Evolutionary conservation across 2,329 filamentous ascomycete genomes (phyloP).

Genomic region (Colletotrichum echinochloae): DNA sequence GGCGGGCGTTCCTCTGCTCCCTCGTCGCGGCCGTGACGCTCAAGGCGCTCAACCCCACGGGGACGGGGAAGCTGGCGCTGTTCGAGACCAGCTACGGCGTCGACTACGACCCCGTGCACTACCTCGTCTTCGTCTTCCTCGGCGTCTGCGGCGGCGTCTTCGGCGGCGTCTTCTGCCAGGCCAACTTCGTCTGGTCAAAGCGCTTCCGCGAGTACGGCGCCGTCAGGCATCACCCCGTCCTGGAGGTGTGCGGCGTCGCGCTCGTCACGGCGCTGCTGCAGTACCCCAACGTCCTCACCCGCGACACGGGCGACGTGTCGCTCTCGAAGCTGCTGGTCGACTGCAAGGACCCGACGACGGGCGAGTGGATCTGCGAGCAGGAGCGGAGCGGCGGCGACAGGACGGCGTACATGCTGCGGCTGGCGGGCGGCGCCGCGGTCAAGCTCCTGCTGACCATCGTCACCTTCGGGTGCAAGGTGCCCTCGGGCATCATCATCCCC

Average conservation of each 20-base stretch:
- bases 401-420: conserved; percentile 59
- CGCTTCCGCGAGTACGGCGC: conserved; percentile 63
- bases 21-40: conserved; percentile 66
- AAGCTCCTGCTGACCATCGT: conserved; percentile 69
- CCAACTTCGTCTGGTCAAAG: conserved; percentile 68
- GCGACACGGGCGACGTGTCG: conserved; percentile 66
- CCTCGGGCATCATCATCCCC: conserved; percentile 71
- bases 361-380: conserved; percentile 63
- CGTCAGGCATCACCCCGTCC: conserved; percentile 67
- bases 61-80: conserved; percentile 69
- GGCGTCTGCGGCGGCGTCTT: conserved; percentile 69
- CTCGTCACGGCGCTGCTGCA: conserved; percentile 65
- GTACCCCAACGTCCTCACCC: conserved; percentile 66
- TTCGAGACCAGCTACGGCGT: conserved; percentile 71
- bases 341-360: conserved; percentile 53
- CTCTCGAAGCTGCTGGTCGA: conserved; percentile 69
- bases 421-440: conserved; percentile 64
- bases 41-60: conserved; percentile 68
- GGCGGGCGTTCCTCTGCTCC: conserved; percentile 69
- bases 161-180: conserved; percentile 68
- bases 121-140: conserved; percentile 67
- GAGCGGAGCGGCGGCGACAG: conserved; percentile 54
- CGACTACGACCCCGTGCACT: conserved; percentile 66
- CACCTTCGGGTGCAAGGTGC: conserved; percentile 71
- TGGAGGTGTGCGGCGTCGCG: conserved; percentile 67